Evolutionary conservation across 345 rosid genomes (phyloP), one percentile per base, ranked within the genome.

Genomic region (Isatis tinctoria): DNA sequence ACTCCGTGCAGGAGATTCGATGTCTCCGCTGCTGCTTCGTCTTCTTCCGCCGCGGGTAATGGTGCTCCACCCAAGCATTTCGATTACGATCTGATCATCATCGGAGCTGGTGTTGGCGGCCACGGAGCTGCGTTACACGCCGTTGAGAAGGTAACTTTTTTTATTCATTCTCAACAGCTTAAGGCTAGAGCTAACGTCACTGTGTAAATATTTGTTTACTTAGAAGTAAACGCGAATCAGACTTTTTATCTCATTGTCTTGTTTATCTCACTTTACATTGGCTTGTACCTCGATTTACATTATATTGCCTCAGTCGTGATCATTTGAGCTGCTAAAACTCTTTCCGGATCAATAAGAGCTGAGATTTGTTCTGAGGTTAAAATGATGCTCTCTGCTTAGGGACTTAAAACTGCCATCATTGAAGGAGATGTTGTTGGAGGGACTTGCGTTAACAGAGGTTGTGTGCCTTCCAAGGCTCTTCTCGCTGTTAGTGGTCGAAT

Each of bases 341-440:
- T 16, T 10, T 10, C 24, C 1, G 62, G 36, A 16, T 59, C 28
- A 58, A 6, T 39, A 30, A 10, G 6, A 0, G 5, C 33, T 30
- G 5, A 30, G 5, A 30, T 22, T 73, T 10, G 2, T 5, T 57
- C 22, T 4, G 16, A 27, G 48, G 22, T 40, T 9, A 22, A 22
- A 22, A 22, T 3, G 1, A 43, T 69, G 4, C 5, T 2, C 24
- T 40, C 20, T 6, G 60, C 26, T 60, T 78, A 95, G 98, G 98
- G 98, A 56, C 85, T 92, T 60, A 95, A 95, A 86, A 92, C 97
- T 65, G 99, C 98, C 10, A 86, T 95, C 16, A 85, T 92, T 3
- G 99, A 95, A 82, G 98, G 99, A 67, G 97, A 95, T 79, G 99
- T 92, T 37, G 86, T 95, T 65, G 99, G 99, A 69, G 99, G 99